phyloP scores from a whole-genome alignment of 2,329 filamentous ascomycete genomes.

The Botrytis tulipae region DNA sequence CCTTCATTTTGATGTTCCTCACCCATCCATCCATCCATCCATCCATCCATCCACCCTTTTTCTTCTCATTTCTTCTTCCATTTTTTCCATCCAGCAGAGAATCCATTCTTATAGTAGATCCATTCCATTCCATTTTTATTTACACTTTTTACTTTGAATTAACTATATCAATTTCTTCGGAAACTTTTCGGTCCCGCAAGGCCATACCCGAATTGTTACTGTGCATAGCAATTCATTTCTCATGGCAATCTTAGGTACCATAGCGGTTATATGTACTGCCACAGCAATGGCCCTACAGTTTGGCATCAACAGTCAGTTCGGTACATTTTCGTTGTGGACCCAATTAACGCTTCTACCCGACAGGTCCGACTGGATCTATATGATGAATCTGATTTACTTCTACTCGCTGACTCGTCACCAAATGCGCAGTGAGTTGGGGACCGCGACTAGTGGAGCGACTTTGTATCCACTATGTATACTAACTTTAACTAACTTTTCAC shows the following conservation, averaged over 20 bases:
- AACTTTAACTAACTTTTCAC: constrained; percentile 11
- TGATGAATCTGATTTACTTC: constrained; percentile 1
- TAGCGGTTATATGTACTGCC: background rate
- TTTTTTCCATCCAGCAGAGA: background rate
- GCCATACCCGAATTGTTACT: background rate
- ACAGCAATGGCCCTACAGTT: background rate
- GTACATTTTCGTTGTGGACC: background rate
- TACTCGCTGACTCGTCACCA: background rate
- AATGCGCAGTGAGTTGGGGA: background rate
- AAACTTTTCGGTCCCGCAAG: background rate
- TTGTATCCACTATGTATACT: constrained; percentile 5
- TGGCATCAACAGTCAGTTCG: background rate
- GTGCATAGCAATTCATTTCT: background rate
- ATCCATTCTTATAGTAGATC: background rate
- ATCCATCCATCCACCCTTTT: background rate
- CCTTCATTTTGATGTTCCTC: background rate
- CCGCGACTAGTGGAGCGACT: background rate
- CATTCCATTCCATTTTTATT: background rate
- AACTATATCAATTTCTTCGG: background rate
- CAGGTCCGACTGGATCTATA: background rate
- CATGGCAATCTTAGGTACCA: background rate
- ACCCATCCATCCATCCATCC: background rate
- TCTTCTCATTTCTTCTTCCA: background rate
- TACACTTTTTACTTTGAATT: background rate
- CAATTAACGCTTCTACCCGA: background rate